Conservation (phyloP, 1,284 basidiomycete genomes). For the Microbotryum silenes-acaulis region DNA sequence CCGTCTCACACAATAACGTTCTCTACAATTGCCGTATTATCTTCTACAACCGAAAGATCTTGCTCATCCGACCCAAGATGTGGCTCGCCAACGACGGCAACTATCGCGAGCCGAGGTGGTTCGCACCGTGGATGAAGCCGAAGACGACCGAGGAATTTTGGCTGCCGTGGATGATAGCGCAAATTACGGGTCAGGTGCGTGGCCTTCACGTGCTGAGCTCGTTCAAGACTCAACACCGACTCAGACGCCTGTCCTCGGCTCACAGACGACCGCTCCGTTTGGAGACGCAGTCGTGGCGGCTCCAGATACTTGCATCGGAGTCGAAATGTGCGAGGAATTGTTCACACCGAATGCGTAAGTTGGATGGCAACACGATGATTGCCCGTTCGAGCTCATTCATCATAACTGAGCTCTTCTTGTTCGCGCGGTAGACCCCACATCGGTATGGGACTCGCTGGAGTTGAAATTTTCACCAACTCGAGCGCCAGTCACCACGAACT, state of each 20-base stretch:
- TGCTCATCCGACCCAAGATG: slow-evolving; percentile 96
- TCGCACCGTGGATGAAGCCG: slow-evolving; percentile 90
- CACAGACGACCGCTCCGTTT: slow-evolving; percentile 76
- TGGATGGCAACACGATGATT: too few species aligned
- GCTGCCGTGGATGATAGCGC: slow-evolving; percentile 75
- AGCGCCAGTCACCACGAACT: slow-evolving; percentile 96
- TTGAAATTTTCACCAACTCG: slow-evolving; percentile 97
- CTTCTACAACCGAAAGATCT: slow-evolving; percentile 72
- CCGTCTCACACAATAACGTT: slow-evolving; percentile 90
- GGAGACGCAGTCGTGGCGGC: slow-evolving; percentile 92
- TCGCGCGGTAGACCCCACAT: slow-evolving; percentile 70
- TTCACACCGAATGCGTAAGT: slow-evolving; percentile 80
- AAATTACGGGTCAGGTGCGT: slow-evolving; percentile 76
- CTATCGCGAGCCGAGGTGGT: slow-evolving; percentile 91
- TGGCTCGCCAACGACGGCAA: slow-evolving; percentile 99
- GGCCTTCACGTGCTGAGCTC: neutral
- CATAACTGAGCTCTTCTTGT: neutral
- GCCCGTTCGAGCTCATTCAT: too few species aligned
- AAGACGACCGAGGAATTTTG: slow-evolving; percentile 80
- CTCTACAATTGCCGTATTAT: slow-evolving; percentile 95
- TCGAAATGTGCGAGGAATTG: slow-evolving; percentile 93
- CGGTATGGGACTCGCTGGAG: slow-evolving; percentile 91
- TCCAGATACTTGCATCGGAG: slow-evolving; percentile 87
- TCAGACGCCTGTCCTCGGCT: too few species aligned
- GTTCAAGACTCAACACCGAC: too few species aligned